Evolutionary conservation across 139 green algal species (phyloP), one percentile per base, ranked within the genome.

Genomic region (Mychonastes homosphaera): DNA sequence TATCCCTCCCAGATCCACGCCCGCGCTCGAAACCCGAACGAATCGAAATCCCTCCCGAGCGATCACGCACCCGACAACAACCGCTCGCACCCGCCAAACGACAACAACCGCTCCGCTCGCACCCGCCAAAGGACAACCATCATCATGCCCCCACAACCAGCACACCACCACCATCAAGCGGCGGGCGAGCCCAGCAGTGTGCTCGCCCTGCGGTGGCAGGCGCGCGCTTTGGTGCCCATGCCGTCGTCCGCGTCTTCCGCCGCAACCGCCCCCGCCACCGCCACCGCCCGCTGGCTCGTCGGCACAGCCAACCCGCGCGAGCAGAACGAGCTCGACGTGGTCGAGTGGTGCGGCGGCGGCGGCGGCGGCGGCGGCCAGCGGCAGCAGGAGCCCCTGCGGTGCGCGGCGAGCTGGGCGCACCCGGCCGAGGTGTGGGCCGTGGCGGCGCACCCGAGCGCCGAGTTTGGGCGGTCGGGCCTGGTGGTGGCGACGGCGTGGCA

Each of bases 351-450:
- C 15, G 44, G 10, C 21, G 47, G 34, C 28, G 16, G 4, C n/a
- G 10, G 2, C 18, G 12, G 16, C 23, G 21, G 3, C 33, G 26
- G 35, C 58, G 4, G 36, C 58, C 62, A 90, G 79, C 49, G 88
- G 0, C 65, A 78, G n/a, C 65, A 68, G 13, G 79, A 88, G 21
- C 58, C 62, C 23, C 47, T 91, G 1, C 26, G 41, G 1, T 69
- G 70, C 21, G 38, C 41, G 3, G 60, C 46, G 6, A 41, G 56
- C 0, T 78, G 74, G 33, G 27, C 53, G 2, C 83, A 91, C 62
- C 44, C 56, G 1, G 63, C 66, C 3, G 83, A 91, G 39, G 60
- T 91, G 0, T 91, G 83, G 83, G 74, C 78, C 62, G 69, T 88
- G 2, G 69, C 76, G 4, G 55, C 77, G 26, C 69, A 51, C 44